Base-by-base conservation (phyloP, 2,329 filamentous ascomycete species). In the Fusarium pseudoanthophilum region DNA sequence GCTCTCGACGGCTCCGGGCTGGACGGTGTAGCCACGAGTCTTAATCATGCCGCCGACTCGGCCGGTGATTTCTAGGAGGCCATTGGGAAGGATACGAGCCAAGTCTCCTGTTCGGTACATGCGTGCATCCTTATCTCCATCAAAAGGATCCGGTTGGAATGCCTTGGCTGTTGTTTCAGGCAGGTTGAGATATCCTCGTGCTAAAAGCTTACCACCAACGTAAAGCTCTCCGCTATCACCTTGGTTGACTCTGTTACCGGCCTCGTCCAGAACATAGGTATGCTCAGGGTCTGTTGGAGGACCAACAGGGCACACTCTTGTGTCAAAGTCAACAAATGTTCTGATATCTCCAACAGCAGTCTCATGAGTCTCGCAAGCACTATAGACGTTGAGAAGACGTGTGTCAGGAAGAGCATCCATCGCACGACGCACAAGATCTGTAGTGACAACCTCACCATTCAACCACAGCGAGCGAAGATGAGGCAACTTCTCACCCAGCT, bases 41-140 rank as follows among this genome's bases (percentile, higher is more conserved):
- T 95, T 95, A 83, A 95, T 94, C 92, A 95, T 94, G 18, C 90
- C 89, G 20, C 92, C 92, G 2, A 93, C 91, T 58, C 92, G 89
- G 39, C 92, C 92, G 11, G 91, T 94, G 67, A 95, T 94, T 78
- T 94, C 92, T 13, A 95, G 85, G 11, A 91, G 83, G 3, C 92
- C 92, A 4, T 88, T 92, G 1, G 91, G 85, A 11, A 94, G 85
- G 43, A 93, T 81, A 5, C 91, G 87, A 0, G 92, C 92, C 59
- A 90, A 86, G 79, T 95, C 92, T 7, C 92, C 92, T 0, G 92
- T 94, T 64, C 89, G 87, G 79, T 95, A 94, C 90, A 94, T 93
- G 26, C 90, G 88, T 20, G 92, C 87, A 34, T 88, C 90, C 2
- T 87, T 83, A 4, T 84, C 85, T 7, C 84, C 78, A 74, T 88